phyloP scores from a whole-genome alignment of 768 basidiomycete genomes.

The Kondoa malvinella region DNA sequence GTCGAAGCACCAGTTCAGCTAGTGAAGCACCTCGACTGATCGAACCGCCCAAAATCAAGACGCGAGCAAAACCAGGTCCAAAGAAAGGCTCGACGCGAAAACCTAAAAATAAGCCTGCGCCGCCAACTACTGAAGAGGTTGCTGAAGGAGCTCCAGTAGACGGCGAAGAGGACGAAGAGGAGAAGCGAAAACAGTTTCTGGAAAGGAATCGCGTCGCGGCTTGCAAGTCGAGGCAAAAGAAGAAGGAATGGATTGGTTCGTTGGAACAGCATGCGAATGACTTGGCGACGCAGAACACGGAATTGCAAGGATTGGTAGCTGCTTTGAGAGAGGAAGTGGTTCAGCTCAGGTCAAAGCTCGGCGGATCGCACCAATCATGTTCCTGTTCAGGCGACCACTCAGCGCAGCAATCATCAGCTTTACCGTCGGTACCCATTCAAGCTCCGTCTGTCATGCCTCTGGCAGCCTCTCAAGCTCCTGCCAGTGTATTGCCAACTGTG shows the following conservation, averaged over 20 bases:
- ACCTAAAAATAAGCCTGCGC: neutral
- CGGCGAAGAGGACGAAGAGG: conserved; percentile 10
- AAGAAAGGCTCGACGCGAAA: neutral
- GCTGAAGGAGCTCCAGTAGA: neutral
- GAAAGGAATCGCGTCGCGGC: conserved; percentile 25
- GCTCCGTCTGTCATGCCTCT: neutral
- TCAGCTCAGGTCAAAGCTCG: conserved; percentile 1
- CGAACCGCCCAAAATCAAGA: neutral
- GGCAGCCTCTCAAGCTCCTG: no score
- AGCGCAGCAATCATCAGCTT: neutral
- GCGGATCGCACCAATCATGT: neutral
- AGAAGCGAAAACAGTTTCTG: conserved; percentile 20
- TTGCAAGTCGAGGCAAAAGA: conserved; percentile 25
- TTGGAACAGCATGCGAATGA: conserved; percentile 21
- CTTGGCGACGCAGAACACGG: conserved; percentile 14
- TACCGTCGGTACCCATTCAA: neutral
- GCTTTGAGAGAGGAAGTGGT: conserved; percentile 18
- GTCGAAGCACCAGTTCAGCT: neutral
- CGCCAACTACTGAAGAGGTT: neutral
- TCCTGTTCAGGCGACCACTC: neutral
- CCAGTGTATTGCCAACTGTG: no score
- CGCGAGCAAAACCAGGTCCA: neutral
- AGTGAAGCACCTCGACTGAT: neutral
- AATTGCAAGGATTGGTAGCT: conserved; percentile 17
- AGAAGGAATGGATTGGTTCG: conserved; percentile 22